Evolutionary conservation across 129 eudicot genomes (phyloP).

Genomic region (Calendula officinalis): DNA sequence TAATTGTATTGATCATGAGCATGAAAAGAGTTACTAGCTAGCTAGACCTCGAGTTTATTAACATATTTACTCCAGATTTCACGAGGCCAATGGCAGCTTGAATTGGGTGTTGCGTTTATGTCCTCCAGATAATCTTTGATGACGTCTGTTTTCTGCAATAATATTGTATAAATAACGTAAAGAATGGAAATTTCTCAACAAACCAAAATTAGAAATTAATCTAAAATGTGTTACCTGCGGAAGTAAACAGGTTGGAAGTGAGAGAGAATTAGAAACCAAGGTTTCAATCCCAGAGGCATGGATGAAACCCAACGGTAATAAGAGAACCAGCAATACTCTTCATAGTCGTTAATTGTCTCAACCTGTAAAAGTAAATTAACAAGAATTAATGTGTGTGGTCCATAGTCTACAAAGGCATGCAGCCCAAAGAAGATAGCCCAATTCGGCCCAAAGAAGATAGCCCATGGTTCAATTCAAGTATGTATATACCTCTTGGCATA

Average conservation of each 20-base stretch:
- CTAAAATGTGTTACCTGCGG: conserved; percentile 58
- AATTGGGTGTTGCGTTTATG: conserved; percentile 84
- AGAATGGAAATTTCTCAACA: no score
- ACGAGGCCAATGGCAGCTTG: conserved; percentile 98
- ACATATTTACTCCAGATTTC: conserved; percentile 96
- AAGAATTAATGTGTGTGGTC: no score
- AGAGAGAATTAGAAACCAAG: conserved; percentile 58
- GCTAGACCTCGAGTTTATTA: conserved; percentile 64
- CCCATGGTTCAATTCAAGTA: no score
- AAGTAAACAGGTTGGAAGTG: conserved; percentile 90
- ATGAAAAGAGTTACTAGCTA: conserved; percentile 3
- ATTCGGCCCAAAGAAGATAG: not conserved
- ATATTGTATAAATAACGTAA: not conserved
- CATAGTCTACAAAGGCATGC: no score
- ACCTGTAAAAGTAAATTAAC: conserved; percentile 44
- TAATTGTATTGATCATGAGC: no score
- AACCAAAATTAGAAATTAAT: not conserved
- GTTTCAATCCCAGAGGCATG: conserved; percentile 80
- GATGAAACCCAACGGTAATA: conserved; percentile 75
- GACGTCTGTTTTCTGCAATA: conserved; percentile 84
- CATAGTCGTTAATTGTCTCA: conserved; percentile 80
- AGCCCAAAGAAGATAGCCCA: not conserved
- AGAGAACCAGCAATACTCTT: conserved; percentile 91
- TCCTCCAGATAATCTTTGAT: conserved; percentile 91
- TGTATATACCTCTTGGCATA: conserved; percentile 72